These are phyloP conservation scores for Neonectria sp. DNA, from an alignment of 2,329 filamentous ascomycete species.

Conservation along the genomic window DNA sequence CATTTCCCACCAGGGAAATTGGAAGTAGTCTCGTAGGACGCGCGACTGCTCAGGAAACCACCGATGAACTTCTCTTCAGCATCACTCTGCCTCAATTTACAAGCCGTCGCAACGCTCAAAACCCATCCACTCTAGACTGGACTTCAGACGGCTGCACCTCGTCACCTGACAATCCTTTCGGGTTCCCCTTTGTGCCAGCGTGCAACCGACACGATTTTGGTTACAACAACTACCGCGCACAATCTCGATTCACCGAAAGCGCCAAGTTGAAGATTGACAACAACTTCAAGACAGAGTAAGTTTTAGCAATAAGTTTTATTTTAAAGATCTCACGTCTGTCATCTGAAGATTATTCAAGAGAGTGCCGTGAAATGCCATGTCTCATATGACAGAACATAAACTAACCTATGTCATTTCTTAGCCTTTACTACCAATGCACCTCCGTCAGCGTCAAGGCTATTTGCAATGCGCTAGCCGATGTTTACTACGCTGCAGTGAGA, in stretches of 20 bases:
- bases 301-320: constrained; percentile 21
- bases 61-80: constrained; percentile 63
- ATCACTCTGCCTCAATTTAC: constrained; percentile 59
- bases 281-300: constrained; percentile 62
- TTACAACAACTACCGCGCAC: constrained; percentile 66
- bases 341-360: neutral
- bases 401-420: constrained; percentile 1
- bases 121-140: constrained; percentile 59
- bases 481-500: constrained; percentile 57
- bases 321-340: neutral
- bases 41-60: constrained; percentile 38
- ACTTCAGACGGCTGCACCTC: constrained; percentile 57
- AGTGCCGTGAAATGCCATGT: neutral
- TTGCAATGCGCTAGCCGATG: constrained; percentile 50
- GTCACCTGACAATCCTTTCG: constrained; percentile 59
- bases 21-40: neutral
- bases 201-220: constrained; percentile 71
- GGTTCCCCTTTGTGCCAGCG: constrained; percentile 58
- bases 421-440: constrained; percentile 26
- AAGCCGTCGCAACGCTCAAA: constrained; percentile 52
- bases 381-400: neutral
- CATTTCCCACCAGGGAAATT: neutral
- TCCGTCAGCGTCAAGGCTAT: constrained; percentile 21
- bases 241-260: constrained; percentile 60
- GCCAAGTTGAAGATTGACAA: constrained; percentile 61